Evolutionary conservation across 1,139 yeast species (phyloP).

Genomic region (Debaryomyces coudertii): DNA sequence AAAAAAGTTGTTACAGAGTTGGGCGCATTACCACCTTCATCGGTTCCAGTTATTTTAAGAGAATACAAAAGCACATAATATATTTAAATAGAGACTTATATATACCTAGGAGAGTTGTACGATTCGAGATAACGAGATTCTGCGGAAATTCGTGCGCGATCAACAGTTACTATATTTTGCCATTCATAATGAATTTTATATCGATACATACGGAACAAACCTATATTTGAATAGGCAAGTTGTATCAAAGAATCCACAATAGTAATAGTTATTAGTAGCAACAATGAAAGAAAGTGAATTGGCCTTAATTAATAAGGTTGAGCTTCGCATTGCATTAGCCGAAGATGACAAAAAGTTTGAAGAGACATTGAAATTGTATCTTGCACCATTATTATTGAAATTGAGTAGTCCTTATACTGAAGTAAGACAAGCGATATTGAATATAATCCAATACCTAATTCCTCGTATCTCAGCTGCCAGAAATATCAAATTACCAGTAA

Average conservation of each 20-base stretch:
- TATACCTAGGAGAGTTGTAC: background rate
- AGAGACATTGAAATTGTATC: slow-evolving; percentile 58
- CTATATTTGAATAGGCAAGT: background rate
- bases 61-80: slow-evolving; percentile 70
- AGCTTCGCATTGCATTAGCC: slow-evolving; percentile 80
- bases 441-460: slow-evolving; percentile 66
- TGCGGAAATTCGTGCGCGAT: background rate
- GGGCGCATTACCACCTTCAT: slow-evolving; percentile 95
- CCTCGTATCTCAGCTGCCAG: slow-evolving; percentile 67
- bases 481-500: slow-evolving; percentile 60
- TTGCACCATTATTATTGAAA: slow-evolving; percentile 79
- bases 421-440: slow-evolving; percentile 71
- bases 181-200: background rate
- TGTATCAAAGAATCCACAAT: background rate
- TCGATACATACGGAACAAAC: background rate
- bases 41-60: slow-evolving; percentile 93
- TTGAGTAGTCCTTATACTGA: slow-evolving; percentile 69
- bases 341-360: slow-evolving; percentile 68
- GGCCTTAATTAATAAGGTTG: slow-evolving; percentile 71
- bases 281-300: slow-evolving; percentile 55
- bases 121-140: background rate
- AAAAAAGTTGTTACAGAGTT: slow-evolving; percentile 95
- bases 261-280: background rate
- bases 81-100: slow-evolving; percentile 1
- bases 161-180: background rate